Base-by-base conservation (phyloP, 2,329 filamentous ascomycete genomes). In the Beauveria caledonica region DNA sequence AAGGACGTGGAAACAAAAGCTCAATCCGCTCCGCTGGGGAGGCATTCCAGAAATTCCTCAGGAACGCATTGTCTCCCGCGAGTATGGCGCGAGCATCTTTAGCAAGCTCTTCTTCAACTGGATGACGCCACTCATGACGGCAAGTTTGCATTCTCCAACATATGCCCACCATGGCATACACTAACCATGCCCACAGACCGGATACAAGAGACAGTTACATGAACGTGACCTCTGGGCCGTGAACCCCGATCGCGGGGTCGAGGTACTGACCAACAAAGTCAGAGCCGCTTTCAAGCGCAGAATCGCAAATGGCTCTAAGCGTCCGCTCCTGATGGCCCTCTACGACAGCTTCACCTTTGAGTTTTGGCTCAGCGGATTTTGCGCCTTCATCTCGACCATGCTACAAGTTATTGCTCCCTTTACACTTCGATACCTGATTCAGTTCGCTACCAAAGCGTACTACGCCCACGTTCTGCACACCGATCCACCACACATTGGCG, bases 311-410 rank as follows among this genome's bases (percentile, higher is more conserved):
- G 89, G 89, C 59, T 83, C 87, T 59, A 87, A 88, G 69, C 80
- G 89, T 63, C 89, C 92, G 1, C 77, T 97, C 3, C 70, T 91
- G 15, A 88, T 86, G 80, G 90, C 93, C 1, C 75, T 97, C 60
- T 89, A 92, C 71, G 92, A 97, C 66, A 91, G 89, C 3, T 94
- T 93, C 77, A 86, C 86, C 68, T 79, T 80, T 64, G 93, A 97
- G 68, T 94, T 97, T 70, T 86, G 89, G 78, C 72, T 96, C 3
- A 92, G 92, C 49, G 94, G 89, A n/a, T 67, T 84, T 21, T 93
- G 87, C 69, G 86, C 92, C 66, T 77, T 97, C 19, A 74, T 82
- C 44, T 84, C 89, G n/a, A 84, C 87, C 56, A 75, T 95, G 39
- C 74, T 92, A 29, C 87, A 95, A 72, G 89, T 95, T 60, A 79